Evolutionary conservation across 164 flowering plant genomes (phyloP).

Genomic region (Echeveria elegans): DNA sequence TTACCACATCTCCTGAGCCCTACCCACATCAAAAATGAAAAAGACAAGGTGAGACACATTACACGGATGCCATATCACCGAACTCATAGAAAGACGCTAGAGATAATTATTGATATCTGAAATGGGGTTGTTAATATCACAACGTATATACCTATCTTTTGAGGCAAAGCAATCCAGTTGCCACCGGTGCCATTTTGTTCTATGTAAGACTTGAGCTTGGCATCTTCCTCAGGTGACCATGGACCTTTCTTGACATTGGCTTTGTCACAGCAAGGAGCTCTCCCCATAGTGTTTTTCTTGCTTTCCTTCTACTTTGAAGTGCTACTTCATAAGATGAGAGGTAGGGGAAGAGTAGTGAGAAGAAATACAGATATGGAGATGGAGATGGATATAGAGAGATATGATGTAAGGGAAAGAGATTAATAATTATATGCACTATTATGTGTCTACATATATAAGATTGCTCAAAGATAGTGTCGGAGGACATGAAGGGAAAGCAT

Average conservation of each 20-base stretch:
- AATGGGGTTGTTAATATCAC: background rate
- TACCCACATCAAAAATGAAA: background rate
- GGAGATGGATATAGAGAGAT: too few species aligned
- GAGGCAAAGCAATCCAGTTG: slow-evolving; percentile 85
- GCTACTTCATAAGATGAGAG: slow-evolving; percentile 8
- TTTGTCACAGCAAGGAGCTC: slow-evolving; percentile 90
- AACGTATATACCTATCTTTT: slow-evolving; percentile 59
- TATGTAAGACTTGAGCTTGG: slow-evolving; percentile 55
- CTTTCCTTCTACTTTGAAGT: slow-evolving; percentile 6
- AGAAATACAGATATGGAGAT: background rate
- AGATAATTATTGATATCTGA: background rate
- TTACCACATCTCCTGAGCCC: slow-evolving; percentile 25
- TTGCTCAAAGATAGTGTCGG: background rate
- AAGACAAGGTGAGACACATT: too few species aligned
- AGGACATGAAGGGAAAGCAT: background rate
- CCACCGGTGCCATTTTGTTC: slow-evolving; percentile 66
- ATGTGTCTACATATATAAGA: background rate
- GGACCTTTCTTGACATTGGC: slow-evolving; percentile 87
- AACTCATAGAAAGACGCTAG: background rate
- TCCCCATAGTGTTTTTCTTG: slow-evolving; percentile 39
- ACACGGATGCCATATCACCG: background rate
- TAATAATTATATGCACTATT: background rate
- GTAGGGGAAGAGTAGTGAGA: background rate
- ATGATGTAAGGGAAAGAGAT: background rate
- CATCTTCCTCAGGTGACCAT: slow-evolving; percentile 87